phyloP scores from a whole-genome alignment of 192 early-diverging fungal genomes.

The Backusella parvicylindrica region DNA sequence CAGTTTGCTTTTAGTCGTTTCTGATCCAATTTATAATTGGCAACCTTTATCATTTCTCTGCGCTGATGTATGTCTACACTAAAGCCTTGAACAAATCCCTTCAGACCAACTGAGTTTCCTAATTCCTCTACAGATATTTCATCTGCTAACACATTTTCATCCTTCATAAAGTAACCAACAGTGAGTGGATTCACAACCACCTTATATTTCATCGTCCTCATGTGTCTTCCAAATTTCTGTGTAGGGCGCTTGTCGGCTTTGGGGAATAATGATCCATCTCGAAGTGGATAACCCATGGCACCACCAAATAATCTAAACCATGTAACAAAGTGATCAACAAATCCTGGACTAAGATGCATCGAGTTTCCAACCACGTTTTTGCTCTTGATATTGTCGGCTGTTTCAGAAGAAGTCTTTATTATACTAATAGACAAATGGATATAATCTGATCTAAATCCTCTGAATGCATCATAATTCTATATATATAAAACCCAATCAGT shows the following conservation, averaged over 20 bases:
- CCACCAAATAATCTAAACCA: constrained; percentile 44
- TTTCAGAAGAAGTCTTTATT: constrained; percentile 17
- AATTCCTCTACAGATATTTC: constrained; percentile 17
- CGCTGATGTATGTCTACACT: constrained; percentile 40
- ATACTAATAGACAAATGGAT: constrained; percentile 43
- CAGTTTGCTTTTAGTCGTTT: constrained; percentile 34
- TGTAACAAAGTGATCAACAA: constrained; percentile 33
- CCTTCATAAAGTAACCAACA: constrained; percentile 38
- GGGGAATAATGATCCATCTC: constrained; percentile 38
- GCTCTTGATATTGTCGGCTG: not conserved
- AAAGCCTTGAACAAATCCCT: constrained; percentile 28
- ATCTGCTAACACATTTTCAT: constrained; percentile 24
- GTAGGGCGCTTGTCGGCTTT: constrained; percentile 22
- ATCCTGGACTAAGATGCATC: constrained; percentile 35
- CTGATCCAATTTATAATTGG: constrained; percentile 17
- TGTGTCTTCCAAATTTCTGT: constrained; percentile 38
- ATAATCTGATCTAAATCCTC: constrained; percentile 42
- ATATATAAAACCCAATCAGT: not conserved
- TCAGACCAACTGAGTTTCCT: constrained; percentile 37
- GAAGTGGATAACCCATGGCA: constrained; percentile 38
- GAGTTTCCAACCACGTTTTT: constrained; percentile 29
- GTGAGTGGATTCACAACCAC: constrained; percentile 29
- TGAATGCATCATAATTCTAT: constrained; percentile 41
- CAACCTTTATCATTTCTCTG: constrained; percentile 20
- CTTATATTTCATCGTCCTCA: constrained; percentile 42